phyloP scores from a whole-genome alignment of 2,329 filamentous ascomycete species.

The Penicillium sp. region DNA sequence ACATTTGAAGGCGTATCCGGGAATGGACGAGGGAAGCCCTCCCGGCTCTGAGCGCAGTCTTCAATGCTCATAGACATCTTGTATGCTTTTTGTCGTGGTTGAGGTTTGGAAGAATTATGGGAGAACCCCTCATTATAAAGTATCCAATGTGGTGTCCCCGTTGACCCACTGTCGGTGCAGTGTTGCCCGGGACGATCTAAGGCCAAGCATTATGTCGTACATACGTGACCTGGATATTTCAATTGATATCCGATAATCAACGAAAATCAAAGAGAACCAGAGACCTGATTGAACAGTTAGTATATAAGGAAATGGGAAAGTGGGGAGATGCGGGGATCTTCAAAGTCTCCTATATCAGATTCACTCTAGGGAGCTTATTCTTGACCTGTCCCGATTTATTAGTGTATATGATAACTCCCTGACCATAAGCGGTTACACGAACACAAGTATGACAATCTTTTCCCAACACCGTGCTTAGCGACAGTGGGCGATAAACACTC shows the following conservation, averaged over 20 bases:
- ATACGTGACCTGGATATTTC: background rate
- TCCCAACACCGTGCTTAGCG: no score
- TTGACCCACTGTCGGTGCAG: constrained; percentile 5
- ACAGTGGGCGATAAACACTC: no score
- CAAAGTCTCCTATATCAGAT: background rate
- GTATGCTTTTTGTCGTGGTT: background rate
- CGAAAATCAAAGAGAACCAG: background rate
- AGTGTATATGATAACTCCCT: background rate
- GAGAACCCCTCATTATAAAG: background rate
- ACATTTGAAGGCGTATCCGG: constrained; percentile 45
- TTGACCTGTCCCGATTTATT: background rate
- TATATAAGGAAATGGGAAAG: background rate
- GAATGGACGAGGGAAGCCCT: constrained; percentile 40
- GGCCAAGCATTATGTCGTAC: background rate
- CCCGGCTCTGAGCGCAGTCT: constrained; percentile 29
- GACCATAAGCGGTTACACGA: background rate
- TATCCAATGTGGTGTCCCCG: background rate
- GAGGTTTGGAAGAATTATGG: background rate
- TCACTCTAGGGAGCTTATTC: background rate
- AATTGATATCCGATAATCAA: background rate
- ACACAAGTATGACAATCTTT: background rate
- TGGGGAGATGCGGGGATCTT: background rate
- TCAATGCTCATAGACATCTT: constrained; percentile 41
- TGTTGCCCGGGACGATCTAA: background rate
- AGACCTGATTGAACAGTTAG: background rate